phyloP scores from a whole-genome alignment of 352 stramenopile species.

The Globisporangium yorkense region DNA sequence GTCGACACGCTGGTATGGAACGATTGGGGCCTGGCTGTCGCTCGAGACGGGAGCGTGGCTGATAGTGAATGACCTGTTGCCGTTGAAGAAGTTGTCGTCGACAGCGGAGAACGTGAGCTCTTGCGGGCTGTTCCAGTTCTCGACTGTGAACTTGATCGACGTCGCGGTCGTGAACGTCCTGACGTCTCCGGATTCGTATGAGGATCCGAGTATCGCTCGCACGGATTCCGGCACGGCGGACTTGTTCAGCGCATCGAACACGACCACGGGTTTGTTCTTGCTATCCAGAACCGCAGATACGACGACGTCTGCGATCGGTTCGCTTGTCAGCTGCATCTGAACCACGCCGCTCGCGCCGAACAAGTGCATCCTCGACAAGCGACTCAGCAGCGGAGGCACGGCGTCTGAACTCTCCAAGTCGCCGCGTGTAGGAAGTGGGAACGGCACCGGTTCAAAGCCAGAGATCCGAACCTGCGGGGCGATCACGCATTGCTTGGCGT shows the following conservation, averaged over 20 bases:
- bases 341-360: constrained; percentile 25
- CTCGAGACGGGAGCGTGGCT: constrained; percentile 20
- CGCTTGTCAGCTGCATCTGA: constrained; percentile 41
- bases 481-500: constrained; percentile 27
- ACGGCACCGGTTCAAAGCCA: constrained; percentile 33
- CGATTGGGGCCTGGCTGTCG: constrained; percentile 17
- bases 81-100: constrained; percentile 57
- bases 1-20: constrained; percentile 29
- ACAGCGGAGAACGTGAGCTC: constrained; percentile 43
- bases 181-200: constrained; percentile 36
- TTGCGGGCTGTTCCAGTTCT: constrained; percentile 54
- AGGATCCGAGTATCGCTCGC: constrained; percentile 19
- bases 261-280: constrained; percentile 19
- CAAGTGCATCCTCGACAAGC: constrained; percentile 54
- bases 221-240: constrained; percentile 13
- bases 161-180: constrained; percentile 32
- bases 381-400: constrained; percentile 25
- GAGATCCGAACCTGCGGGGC: constrained; percentile 27
- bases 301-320: constrained; percentile 41
- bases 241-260: constrained; percentile 37
- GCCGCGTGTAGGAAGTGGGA: constrained; percentile 40
- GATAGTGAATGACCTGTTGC: constrained; percentile 41
- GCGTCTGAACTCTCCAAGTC: constrained; percentile 29
- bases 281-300: constrained; percentile 28
- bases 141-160: constrained; percentile 38